Evolutionary conservation across 192 early-diverging fungal species (phyloP), one percentile per base, ranked within the genome.

Genomic region (Mortierella hygrophila): DNA sequence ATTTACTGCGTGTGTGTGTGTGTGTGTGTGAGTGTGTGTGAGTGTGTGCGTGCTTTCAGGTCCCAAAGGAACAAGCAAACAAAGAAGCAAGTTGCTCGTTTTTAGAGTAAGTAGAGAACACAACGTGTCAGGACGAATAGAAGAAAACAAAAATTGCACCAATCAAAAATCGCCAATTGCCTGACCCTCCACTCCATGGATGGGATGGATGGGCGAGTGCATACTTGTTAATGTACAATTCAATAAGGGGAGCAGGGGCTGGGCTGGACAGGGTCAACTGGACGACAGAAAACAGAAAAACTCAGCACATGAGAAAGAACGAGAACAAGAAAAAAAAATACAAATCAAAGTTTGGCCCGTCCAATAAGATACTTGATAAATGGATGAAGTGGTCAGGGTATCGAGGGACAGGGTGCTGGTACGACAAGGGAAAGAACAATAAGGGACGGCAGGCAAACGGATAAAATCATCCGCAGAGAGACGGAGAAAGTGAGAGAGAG

Each of bases 361-460:
- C 60, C 60, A 65, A 65, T 65, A 32, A 65, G 60, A 65, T 60
- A 65, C 11, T 32, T 65, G 60, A 65, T 65, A 65, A 65, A 65
- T 23, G 13, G 26, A 15, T 23, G 32, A 65, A 65, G 10, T 7
- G 60, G 26, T 63, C 60, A 63, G 60, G 55, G 60, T 63, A 63
- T 32, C 8, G 60, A 29, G 60, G 29, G 13, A 65, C 13, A 65
- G 29, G 60, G 4, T 32, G 60, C 60, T 65, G 60, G 29, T 65
- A 65, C 13, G 11, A 65, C 21, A n/a, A 26, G 29, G 29, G 26
- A 23, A 65, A 35, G 26, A 13, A 11, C 38, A 40, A 40, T 5
- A 0, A 40, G 38, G 38, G 29, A 11, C 2, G 11, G 60, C 15
- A 11, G 11, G 3, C 9, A 65, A 32, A 65, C 60, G 60, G 60